A percentile compares a stretch with the other conserved stretches of the same genome.
Conservation (phyloP, 2,329 filamentous ascomycete genomes). For the Trichoderma sp. region DNA sequence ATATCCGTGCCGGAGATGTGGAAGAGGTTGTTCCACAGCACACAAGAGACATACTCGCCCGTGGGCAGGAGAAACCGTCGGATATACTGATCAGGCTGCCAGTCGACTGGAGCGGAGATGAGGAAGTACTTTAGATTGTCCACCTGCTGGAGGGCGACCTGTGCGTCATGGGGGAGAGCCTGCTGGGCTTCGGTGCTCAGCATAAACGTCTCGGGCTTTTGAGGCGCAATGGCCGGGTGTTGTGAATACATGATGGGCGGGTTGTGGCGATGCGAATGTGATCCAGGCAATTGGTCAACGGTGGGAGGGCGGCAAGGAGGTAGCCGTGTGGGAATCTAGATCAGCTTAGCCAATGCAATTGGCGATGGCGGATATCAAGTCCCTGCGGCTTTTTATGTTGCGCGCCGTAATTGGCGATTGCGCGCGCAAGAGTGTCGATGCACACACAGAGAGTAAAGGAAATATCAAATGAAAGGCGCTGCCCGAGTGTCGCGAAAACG, state of each 20-base stretch:
- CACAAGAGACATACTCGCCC: conserved; percentile 97
- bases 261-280: conserved; percentile 1
- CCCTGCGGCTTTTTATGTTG: conserved; percentile 1
- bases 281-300: conserved; percentile 1
- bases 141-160: conserved; percentile 96
- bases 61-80: conserved; percentile 92
- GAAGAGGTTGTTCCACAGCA: conserved; percentile 97
- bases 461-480: conserved; percentile 35
- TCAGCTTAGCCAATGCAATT: conserved; percentile 21
- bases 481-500: conserved; percentile 35
- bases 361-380: conserved; percentile 12
- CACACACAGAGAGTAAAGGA: conserved; percentile 5
- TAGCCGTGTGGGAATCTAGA: neutral
- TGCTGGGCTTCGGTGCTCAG: conserved; percentile 96
- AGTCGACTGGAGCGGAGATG: conserved; percentile 97
- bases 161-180: conserved; percentile 91
- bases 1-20: conserved; percentile 99
- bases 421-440: neutral
- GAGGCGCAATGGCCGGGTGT: conserved; percentile 84
- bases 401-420: conserved; percentile 2
- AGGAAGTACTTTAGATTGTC: conserved; percentile 99
- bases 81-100: conserved; percentile 95
- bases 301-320: neutral
- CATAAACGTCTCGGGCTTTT: conserved; percentile 99
- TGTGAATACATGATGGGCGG: conserved; percentile 70